A percentile compares a stretch with the other conserved stretches of the same genome.
Conservation (phyloP, 1,284 basidiomycete genomes). For the Xerocomus amazonicus region DNA sequence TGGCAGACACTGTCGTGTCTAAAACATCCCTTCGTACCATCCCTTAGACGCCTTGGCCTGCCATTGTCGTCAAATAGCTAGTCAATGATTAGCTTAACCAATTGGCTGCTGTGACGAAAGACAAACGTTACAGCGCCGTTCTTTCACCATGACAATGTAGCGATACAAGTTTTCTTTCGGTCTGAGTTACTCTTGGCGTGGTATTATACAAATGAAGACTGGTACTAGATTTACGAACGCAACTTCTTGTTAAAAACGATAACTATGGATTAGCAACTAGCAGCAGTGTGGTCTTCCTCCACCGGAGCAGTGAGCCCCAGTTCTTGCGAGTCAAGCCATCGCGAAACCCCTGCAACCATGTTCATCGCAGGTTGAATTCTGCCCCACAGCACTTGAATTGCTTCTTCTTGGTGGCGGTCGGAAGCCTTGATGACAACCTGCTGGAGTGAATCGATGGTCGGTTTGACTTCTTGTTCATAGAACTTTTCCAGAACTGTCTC, state of each 20-base stretch:
- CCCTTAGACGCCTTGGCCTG: slow-evolving; percentile 19
- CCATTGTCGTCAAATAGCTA: slow-evolving; percentile 32
- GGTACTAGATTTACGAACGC: slow-evolving; percentile 18
- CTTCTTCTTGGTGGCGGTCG: slow-evolving; percentile 23
- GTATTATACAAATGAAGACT: slow-evolving; percentile 18
- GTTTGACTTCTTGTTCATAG: slow-evolving; percentile 22
- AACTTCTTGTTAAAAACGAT: slow-evolving; percentile 2
- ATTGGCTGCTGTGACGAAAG: background rate
- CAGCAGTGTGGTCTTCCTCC: background rate
- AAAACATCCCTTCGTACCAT: slow-evolving; percentile 23
- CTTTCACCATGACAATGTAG: slow-evolving; percentile 10
- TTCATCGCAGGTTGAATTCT: slow-evolving; percentile 31
- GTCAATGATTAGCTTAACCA: slow-evolving; percentile 5
- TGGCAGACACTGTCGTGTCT: slow-evolving; percentile 19
- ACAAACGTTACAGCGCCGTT: slow-evolving; percentile 33
- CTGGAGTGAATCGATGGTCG: slow-evolving; percentile 16
- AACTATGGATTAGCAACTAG: background rate
- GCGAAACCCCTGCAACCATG: slow-evolving; percentile 30
- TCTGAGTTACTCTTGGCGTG: background rate
- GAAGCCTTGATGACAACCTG: slow-evolving; percentile 12
- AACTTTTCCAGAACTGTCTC: slow-evolving; percentile 21
- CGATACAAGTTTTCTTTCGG: background rate
- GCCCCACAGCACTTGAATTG: slow-evolving; percentile 27
- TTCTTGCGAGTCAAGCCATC: slow-evolving; percentile 31
- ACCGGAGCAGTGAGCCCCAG: slow-evolving; percentile 23